These are phyloP conservation scores for Kwoniella sp. DNA, from an alignment of 768 basidiomycete species.

Conservation along the genomic window DNA sequence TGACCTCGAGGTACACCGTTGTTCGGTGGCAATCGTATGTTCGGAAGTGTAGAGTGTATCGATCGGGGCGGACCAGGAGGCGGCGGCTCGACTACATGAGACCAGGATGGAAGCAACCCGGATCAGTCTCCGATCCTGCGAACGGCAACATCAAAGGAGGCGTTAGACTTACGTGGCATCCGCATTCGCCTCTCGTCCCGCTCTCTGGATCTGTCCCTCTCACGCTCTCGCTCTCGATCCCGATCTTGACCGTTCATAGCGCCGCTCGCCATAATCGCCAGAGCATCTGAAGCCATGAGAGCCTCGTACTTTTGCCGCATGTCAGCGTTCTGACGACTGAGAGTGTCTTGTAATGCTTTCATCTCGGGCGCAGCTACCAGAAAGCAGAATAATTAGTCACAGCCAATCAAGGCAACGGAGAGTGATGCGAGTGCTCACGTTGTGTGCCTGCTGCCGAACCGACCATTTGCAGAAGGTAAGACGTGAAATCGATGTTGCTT, in stretches of 20 bases:
- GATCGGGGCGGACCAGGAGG: slow-evolving; percentile 4
- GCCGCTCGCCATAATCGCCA: slow-evolving; percentile 15
- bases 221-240: background rate
- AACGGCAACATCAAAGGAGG: background rate
- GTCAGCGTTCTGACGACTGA: slow-evolving; percentile 20
- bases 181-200: slow-evolving; percentile 11
- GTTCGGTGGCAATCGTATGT: slow-evolving; percentile 3
- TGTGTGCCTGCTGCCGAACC: slow-evolving; percentile 29
- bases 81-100: slow-evolving; percentile 6
- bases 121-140: background rate
- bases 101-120: background rate
- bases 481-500: slow-evolving; percentile 32
- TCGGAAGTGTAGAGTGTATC: background rate
- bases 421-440: slow-evolving; percentile 23
- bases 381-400: no score
- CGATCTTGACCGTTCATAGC: slow-evolving; percentile 5
- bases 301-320: slow-evolving; percentile 27
- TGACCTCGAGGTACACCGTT: slow-evolving; percentile 3
- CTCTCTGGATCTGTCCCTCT: background rate
- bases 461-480: slow-evolving; percentile 34
- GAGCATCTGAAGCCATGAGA: slow-evolving; percentile 26
- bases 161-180: slow-evolving; percentile 2
- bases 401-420: background rate
- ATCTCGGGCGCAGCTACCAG: slow-evolving; percentile 12
- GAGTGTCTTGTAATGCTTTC: slow-evolving; percentile 24